phyloP scores from a whole-genome alignment of 495 filamentous ascomycete species.

The Podospora appendiculata region DNA sequence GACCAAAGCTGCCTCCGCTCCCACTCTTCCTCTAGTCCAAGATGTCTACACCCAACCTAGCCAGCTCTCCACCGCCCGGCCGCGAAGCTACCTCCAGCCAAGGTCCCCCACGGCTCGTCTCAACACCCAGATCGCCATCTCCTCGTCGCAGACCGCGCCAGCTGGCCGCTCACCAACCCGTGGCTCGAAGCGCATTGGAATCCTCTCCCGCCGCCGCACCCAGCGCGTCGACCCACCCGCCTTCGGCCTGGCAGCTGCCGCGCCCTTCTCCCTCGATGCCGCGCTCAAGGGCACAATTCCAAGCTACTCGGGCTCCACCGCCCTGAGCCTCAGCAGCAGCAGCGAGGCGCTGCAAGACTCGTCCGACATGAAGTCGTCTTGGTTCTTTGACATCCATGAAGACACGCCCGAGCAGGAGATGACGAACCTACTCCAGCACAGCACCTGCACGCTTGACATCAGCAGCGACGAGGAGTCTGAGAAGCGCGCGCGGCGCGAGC shows the following conservation, averaged over 20 bases:
- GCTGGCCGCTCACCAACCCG: constrained; percentile 57
- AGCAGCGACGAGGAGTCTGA: constrained; percentile 58
- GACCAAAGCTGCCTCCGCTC: constrained; percentile 30
- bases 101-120: constrained; percentile 36
- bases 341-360: constrained; percentile 14
- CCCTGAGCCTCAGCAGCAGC: constrained; percentile 9
- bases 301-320: constrained; percentile 34
- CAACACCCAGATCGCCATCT: constrained; percentile 28
- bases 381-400: constrained; percentile 94
- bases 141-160: constrained; percentile 43
- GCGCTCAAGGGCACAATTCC: constrained; percentile 65
- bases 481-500: constrained; percentile 43
- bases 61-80: constrained; percentile 31
- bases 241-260: constrained; percentile 25
- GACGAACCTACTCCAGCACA: constrained; percentile 86
- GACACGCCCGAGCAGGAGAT: constrained; percentile 83
- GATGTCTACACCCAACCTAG: constrained; percentile 18
- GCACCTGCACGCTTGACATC: constrained; percentile 79
- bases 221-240: constrained; percentile 53
- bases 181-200: constrained; percentile 50
- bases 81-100: constrained; percentile 35
- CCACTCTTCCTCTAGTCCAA: constrained; percentile 14
- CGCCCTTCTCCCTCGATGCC: constrained; percentile 72
- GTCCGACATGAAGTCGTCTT: constrained; percentile 51
- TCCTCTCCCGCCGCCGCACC: constrained; percentile 55